Conservation (phyloP, 75 land plant species). For the Pinus albicaulis region DNA sequence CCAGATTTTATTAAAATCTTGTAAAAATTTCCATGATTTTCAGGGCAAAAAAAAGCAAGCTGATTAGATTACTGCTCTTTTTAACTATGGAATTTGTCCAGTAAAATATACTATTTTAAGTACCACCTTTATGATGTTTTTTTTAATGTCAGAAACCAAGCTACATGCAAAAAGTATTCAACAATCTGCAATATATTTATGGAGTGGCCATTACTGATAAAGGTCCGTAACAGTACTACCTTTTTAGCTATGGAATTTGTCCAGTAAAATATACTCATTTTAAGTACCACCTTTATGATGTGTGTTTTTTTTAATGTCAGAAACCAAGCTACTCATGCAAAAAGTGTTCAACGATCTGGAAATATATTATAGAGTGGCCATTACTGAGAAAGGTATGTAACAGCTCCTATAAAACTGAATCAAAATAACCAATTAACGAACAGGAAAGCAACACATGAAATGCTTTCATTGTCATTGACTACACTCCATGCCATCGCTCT, state of each 20-base stretch:
- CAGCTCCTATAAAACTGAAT: background rate
- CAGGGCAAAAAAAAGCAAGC: too few species aligned
- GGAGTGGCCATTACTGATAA: background rate
- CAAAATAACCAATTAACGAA: slow-evolving; percentile 35
- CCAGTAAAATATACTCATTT: too few species aligned
- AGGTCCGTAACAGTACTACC: background rate
- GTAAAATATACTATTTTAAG: too few species aligned
- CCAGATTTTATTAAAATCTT: too few species aligned
- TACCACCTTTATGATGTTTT: background rate
- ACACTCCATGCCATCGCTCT: slow-evolving; percentile 28
- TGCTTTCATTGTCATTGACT: slow-evolving; percentile 14
- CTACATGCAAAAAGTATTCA: background rate
- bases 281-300: background rate
- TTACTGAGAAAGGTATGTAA: background rate
- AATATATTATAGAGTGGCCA: background rate
- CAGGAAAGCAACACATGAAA: slow-evolving; percentile 20
- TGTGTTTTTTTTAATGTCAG: background rate
- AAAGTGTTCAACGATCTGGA: background rate
- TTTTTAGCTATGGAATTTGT: too few species aligned
- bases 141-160: background rate
- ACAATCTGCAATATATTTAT: background rate
- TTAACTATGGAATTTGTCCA: too few species aligned
- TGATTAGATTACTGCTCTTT: too few species aligned
- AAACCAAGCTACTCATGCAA: background rate
- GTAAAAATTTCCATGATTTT: too few species aligned